Base-by-base conservation (phyloP, 345 rosid species). In the Camelina laxa region DNA sequence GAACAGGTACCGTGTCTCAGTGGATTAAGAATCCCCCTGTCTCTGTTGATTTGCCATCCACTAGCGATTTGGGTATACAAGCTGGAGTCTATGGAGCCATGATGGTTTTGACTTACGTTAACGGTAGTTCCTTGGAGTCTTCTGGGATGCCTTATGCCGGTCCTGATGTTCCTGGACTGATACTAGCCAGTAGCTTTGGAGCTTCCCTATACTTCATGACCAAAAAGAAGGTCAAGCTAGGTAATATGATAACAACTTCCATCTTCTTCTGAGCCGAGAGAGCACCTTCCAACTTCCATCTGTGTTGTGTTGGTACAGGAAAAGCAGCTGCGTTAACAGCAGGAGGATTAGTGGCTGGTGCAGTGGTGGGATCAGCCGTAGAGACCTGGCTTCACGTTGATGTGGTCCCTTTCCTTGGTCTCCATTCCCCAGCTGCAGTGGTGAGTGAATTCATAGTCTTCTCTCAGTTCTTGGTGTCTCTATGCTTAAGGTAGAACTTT, bases 351-450 rank as follows among this genome's bases (percentile, higher is more conserved):
- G 91, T 88, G 70, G 94, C 88, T n/a, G 99, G 99, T 58, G 99
- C 97, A 2, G 94, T 88, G 70, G 89, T 89, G 75, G 99, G 99
- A 63, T 89, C 99, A 7, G 88, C 96, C 3, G 82, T 89, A 7
- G 96, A 95, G 88, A 92, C 74, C 80, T 92, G 87, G 99, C 79
- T 95, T 83, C 99, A 95, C 74, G 99, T 95, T 47, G 99, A 95
- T 81, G 82, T 92, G 2, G 91, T 95, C 69, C 99, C 98, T 0
- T 86, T 95, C 74, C 84, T 95, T 0, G 91, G 98, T 56, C 59
- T 95, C 36, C 96, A 87, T 80, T 88, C 90, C 27, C 99, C 99
- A 33, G 93, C 94, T 3, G 82, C 96, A 6, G 81, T 95, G 33
- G 90, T 95, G 67, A 87, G 91, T 59, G 99, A 92, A 76, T 86